phyloP scores from a whole-genome alignment of 441 rosid genomes.

The Corymbia citriodora region DNA sequence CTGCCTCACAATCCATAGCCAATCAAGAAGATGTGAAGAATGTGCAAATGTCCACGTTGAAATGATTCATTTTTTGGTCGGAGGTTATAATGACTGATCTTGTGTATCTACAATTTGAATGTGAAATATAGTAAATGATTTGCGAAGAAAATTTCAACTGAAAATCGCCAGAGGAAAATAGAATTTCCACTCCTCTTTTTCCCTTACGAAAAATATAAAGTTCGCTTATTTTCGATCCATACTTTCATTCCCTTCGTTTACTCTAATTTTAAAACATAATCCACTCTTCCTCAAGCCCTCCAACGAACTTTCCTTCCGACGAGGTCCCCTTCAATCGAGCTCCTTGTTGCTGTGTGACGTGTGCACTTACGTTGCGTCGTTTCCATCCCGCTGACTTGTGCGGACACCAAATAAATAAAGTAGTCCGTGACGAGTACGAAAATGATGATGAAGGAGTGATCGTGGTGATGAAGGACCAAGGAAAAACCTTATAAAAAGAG shows the following conservation, averaged over 20 bases:
- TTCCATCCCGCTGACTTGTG: neutral
- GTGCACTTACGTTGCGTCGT: neutral
- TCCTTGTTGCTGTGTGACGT: neutral
- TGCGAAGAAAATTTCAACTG: neutral
- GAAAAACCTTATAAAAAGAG: neutral
- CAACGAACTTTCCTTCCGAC: neutral
- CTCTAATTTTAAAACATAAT: no score
- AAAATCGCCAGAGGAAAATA: neutral
- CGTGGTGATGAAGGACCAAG: neutral
- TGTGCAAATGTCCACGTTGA: neutral
- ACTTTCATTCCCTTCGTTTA: neutral
- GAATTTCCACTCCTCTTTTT: neutral
- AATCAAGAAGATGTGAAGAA: neutral
- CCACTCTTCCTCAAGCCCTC: neutral
- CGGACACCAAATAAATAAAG: neutral
- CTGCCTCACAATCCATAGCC: neutral
- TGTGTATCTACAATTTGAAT: neutral
- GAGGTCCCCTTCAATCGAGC: no score
- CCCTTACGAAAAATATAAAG: neutral
- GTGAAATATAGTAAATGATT: neutral
- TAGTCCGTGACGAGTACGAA: neutral
- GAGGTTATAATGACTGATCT: neutral
- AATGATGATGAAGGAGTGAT: neutral
- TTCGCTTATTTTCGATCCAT: neutral
- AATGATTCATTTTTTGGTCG: neutral